Conservation (phyloP, 768 basidiomycete genomes). For the Mycena rosella region DNA sequence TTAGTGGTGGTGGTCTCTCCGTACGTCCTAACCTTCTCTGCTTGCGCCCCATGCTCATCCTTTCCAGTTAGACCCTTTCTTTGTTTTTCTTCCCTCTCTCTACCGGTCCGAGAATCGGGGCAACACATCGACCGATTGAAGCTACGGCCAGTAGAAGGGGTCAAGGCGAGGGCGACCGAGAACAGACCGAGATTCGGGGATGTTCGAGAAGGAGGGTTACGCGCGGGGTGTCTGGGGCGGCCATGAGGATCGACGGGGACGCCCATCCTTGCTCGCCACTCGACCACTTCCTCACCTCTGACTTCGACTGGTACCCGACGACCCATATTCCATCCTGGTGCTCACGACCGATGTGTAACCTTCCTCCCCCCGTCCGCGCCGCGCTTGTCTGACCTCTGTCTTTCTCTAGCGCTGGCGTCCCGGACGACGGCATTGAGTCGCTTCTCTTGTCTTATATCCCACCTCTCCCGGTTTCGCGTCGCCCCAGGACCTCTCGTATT, state of each 20-base stretch:
- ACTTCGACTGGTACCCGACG: background rate
- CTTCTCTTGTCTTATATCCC: slow-evolving; percentile 19
- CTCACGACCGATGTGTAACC: background rate
- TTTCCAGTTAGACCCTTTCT: background rate
- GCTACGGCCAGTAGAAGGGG: slow-evolving; percentile 2
- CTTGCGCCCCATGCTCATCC: background rate
- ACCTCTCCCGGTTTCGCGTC: slow-evolving; percentile 19
- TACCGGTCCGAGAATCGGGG: background rate
- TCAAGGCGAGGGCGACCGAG: background rate
- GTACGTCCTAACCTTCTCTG: too few relatives aligned
- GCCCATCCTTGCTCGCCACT: slow-evolving; percentile 5
- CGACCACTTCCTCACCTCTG: slow-evolving; percentile 9
- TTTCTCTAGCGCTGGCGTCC: background rate
- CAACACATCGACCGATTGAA: background rate
- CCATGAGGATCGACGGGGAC: slow-evolving; percentile 20
- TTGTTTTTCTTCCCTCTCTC: too few relatives aligned
- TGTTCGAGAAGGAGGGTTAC: background rate
- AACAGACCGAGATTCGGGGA: background rate
- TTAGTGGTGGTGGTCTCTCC: background rate
- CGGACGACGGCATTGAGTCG: slow-evolving; percentile 19
- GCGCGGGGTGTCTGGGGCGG: slow-evolving; percentile 3
- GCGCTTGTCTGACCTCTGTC: background rate
- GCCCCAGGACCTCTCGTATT: slow-evolving; percentile 4
- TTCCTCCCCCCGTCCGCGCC: too few relatives aligned
- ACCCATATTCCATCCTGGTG: background rate